Conservation (phyloP, 192 early-diverging fungal species). For the Coemansia sp. region DNA sequence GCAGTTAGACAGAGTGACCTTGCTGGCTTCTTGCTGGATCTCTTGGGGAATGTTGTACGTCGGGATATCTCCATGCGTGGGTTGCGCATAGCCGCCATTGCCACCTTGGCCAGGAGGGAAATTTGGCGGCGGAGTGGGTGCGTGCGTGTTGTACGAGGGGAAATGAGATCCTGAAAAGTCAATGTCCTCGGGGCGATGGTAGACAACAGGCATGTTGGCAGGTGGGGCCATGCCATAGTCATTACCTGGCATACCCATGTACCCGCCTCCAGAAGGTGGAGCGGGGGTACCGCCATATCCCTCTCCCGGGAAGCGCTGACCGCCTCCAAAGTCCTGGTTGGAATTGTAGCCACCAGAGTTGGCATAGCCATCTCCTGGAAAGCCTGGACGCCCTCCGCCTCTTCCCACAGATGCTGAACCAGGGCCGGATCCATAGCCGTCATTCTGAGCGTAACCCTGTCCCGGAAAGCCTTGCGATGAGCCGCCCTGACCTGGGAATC, state of each 20-base stretch:
- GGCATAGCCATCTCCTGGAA: constrained; percentile 25
- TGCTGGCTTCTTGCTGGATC: constrained; percentile 53
- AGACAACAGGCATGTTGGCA: constrained; percentile 45
- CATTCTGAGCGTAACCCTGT: constrained; percentile 23
- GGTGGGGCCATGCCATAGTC: constrained; percentile 29
- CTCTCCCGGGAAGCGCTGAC: constrained; percentile 23
- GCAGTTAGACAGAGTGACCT: constrained; percentile 54
- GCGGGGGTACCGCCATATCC: constrained; percentile 13
- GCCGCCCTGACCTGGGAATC: constrained; percentile 4
- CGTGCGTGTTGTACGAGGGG: constrained; percentile 34
- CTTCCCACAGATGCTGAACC: constrained; percentile 13
- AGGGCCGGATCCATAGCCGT: constrained; percentile 21
- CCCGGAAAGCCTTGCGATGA: constrained; percentile 23
- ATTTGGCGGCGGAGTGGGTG: constrained; percentile 27
- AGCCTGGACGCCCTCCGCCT: constrained; percentile 5
- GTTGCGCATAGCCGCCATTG: constrained; percentile 15
- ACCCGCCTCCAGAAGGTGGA: constrained; percentile 12
- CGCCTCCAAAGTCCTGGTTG: constrained; percentile 3
- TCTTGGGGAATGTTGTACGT: constrained; percentile 49
- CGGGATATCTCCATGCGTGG: constrained; percentile 45
- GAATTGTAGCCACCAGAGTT: constrained; percentile 16
- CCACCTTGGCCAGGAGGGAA: constrained; percentile 11
- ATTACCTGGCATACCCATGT: constrained; percentile 13
- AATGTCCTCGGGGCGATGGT: constrained; percentile 43
- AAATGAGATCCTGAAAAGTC: constrained; percentile 51